A percentile compares a stretch with the other conserved stretches of the same genome.
Conservation (phyloP, 1,284 basidiomycete genomes). For the Xerocomus nothofagi region DNA sequence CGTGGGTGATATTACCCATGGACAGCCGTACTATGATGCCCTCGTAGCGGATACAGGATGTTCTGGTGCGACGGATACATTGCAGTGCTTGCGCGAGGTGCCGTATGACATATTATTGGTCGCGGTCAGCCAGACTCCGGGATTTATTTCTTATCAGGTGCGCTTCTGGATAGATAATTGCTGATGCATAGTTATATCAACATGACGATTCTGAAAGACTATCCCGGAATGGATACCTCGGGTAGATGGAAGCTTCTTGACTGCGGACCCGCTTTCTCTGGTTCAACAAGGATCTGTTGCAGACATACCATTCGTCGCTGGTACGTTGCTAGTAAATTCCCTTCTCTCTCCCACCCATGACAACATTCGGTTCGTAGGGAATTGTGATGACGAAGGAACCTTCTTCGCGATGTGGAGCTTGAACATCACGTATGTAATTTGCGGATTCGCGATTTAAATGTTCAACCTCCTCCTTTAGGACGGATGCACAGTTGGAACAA, state of each 20-base stretch:
- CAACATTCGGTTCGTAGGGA: slow-evolving; percentile 39
- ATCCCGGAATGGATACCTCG: no score
- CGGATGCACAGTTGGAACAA: neutral
- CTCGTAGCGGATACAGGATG: no score
- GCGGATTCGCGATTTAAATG: neutral
- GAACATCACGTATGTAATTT: slow-evolving; percentile 36
- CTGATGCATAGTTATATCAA: no score
- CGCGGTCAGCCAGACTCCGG: no score
- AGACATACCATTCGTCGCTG: slow-evolving; percentile 47
- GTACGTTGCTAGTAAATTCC: slow-evolving; percentile 22
- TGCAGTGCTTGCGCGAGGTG: no score
- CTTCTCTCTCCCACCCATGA: slow-evolving; percentile 37
- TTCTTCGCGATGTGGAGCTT: slow-evolving; percentile 44
- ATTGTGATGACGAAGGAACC: slow-evolving; percentile 57
- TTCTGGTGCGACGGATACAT: no score
- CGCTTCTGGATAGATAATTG: no score
- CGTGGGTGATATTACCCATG: no score
- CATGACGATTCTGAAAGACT: no score
- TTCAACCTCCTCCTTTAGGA: neutral
- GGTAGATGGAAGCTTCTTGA: slow-evolving; percentile 52
- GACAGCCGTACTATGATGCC: no score
- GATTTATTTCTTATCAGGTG: no score
- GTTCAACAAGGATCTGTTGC: slow-evolving; percentile 44
- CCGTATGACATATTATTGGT: no score
- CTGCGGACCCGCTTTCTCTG: slow-evolving; percentile 41